phyloP scores from a whole-genome alignment of 176 grass and related monocot species.

The Paspalum vaginatum region DNA sequence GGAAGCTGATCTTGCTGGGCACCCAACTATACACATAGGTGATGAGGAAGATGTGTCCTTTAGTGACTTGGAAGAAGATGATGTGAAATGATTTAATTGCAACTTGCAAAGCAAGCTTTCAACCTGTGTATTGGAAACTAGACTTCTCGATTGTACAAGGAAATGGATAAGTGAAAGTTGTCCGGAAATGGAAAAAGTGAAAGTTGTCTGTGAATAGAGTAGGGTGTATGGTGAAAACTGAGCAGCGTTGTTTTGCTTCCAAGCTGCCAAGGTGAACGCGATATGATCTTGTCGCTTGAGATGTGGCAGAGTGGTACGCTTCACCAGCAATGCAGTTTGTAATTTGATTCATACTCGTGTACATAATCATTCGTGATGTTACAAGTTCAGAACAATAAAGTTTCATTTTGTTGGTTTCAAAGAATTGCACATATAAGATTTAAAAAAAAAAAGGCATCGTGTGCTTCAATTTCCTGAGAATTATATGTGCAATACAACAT shows the following conservation, averaged over 20 bases:
- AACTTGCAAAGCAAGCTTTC: conserved; percentile 8
- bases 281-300: background rate
- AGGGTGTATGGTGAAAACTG: conserved; percentile 23
- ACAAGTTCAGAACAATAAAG: conserved; percentile 26
- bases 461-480: background rate
- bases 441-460: background rate
- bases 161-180: conserved; percentile 26
- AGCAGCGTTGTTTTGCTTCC: conserved; percentile 37
- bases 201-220: conserved; percentile 32
- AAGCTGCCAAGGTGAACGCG: conserved; percentile 46
- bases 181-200: conserved; percentile 2
- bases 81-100: conserved; percentile 48
- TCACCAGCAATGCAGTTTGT: conserved; percentile 7
- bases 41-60: conserved; percentile 87
- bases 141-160: conserved; percentile 46
- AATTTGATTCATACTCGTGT: conserved; percentile 53
- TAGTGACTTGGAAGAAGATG: conserved; percentile 88
- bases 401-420: conserved; percentile 46
- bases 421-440: conserved; percentile 5
- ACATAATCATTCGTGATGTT: conserved; percentile 47
- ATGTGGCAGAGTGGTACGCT: conserved; percentile 9
- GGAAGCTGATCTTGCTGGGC: conserved; percentile 51
- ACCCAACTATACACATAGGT: conserved; percentile 56
- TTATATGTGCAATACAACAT: conserved; percentile 31
- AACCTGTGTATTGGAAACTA: conserved; percentile 21